Evolutionary conservation across 805 yeast genomes (phyloP), one percentile per base, ranked within the genome.

Genomic region (Wickerhamomyces ciferrii): DNA sequence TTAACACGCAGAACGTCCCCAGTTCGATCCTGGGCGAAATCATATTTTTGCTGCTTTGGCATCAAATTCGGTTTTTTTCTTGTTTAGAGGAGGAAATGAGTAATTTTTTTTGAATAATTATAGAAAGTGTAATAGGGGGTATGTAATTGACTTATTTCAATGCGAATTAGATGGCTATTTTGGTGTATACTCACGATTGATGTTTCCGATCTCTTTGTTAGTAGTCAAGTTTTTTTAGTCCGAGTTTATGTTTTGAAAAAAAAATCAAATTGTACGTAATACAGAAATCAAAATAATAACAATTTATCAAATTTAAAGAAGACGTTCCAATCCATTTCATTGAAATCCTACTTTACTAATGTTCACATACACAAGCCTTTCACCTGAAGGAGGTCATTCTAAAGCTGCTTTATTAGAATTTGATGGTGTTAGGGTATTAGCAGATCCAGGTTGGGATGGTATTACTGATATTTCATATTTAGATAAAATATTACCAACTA

Each of bases 1-100:
- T 88, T 91, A 89, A 91, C 97, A 91, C 97, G 97, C 96, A 89
- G 94, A 87, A 87, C 90, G 97, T 92, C 97, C 97, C 97, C 97
- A 90, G 97, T 92, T 92, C 97, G 97, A 92, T 89, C 97, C 97
- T 91, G 97, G 97, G 97, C 90, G 86, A 83, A 88, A 85, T 89
- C 97, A 90, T 49, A 52, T 35, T 46, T 47, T 50, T 47, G 4
- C 21, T 36, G 6, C 11, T 36, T 36, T 24, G 25, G 8, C 8
- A 6, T n/a, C n/a, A n/a, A n/a, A n/a, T 23, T 23, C 25, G 25
- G 25, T 23, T 23, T 6, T 8, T 23, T 23, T 23, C n/a, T n/a
- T 23, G 8, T 5, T 8, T 8, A 23, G 25, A 23, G 5, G 25
- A 8, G 8, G 8, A 23, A 6, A 6, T 23, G 25, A 23, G 5